Evolutionary conservation across 768 basidiomycete species (phyloP).

Genomic region (Suillus placidus): DNA sequence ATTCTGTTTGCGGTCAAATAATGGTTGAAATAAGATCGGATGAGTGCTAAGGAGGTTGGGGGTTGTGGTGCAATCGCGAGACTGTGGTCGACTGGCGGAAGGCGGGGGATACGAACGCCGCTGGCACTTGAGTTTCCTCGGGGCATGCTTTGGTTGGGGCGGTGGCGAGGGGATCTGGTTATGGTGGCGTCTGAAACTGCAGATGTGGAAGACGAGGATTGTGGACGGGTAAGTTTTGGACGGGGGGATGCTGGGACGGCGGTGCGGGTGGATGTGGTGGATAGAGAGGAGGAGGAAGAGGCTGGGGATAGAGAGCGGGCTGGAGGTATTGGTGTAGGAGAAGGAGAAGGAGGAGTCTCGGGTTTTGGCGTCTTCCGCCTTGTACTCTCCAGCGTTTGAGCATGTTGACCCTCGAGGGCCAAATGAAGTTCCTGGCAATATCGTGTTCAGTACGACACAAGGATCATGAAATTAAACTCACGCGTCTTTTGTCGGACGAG

Average conservation of each 20-base stretch:
- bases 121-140: conserved; percentile 19
- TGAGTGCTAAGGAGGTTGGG: conserved; percentile 39
- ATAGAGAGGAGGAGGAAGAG: conserved; percentile 69
- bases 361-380: conserved; percentile 12
- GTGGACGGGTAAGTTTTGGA: conserved; percentile 19
- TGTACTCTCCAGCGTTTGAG: conserved; percentile 28
- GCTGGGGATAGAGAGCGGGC: conserved; percentile 47
- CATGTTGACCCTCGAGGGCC: conserved; percentile 37
- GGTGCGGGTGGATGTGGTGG: conserved; percentile 74
- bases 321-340: conserved; percentile 25
- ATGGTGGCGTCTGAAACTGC: conserved; percentile 29
- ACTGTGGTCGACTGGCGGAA: conserved; percentile 10
- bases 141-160: conserved; percentile 13
- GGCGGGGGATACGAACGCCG: conserved; percentile 16
- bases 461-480: conserved; percentile 32
- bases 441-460: conserved; percentile 14
- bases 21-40: conserved; percentile 50
- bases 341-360: conserved; percentile 21
- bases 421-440: conserved; percentile 36
- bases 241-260: conserved; percentile 49
- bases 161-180: conserved; percentile 18
- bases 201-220: conserved; percentile 26
- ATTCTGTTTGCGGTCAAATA: conserved; percentile 52
- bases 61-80: conserved; percentile 23
- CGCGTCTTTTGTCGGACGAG: conserved; percentile 50